A percentile compares a stretch with the other conserved stretches of the same genome.
Conservation (phyloP, 495 filamentous ascomycete genomes). For the Aspergillus wentii region DNA sequence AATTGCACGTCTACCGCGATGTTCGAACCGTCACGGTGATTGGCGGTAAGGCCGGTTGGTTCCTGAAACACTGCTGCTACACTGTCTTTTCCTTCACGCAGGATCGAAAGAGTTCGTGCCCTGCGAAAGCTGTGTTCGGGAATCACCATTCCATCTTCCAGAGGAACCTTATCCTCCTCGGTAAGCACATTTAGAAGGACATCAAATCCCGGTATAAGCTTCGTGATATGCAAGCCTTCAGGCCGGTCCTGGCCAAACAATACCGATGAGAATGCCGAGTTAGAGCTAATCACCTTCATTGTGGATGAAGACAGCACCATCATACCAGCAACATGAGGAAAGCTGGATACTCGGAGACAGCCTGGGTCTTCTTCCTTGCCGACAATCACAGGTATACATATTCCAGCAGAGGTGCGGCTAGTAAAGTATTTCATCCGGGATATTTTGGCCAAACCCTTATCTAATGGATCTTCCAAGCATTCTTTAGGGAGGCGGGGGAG, state of each 20-base stretch:
- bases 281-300: constrained; percentile 81
- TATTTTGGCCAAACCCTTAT: constrained; percentile 65
- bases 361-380: constrained; percentile 58
- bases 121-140: constrained; percentile 94
- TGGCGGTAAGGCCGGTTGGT: constrained; percentile 76
- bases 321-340: constrained; percentile 95
- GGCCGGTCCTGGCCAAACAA: constrained; percentile 84
- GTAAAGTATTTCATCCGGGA: constrained; percentile 72
- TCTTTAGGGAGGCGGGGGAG: constrained; percentile 78
- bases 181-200: constrained; percentile 72
- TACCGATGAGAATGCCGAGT: constrained; percentile 87
- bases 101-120: constrained; percentile 73
- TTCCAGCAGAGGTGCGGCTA: constrained; percentile 63
- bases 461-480: constrained; percentile 55
- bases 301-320: constrained; percentile 76
- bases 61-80: constrained; percentile 72
- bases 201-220: constrained; percentile 84
- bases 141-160: constrained; percentile 92
- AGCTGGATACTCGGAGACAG: constrained; percentile 79
- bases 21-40: constrained; percentile 83
- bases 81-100: constrained; percentile 70
- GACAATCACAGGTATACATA: constrained; percentile 75
- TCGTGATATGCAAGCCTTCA: constrained; percentile 70
- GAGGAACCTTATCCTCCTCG: constrained; percentile 75
- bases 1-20: constrained; percentile 93